Evolutionary conservation across 495 filamentous ascomycete genomes (phyloP).

Genomic region (Xylaria longipes): DNA sequence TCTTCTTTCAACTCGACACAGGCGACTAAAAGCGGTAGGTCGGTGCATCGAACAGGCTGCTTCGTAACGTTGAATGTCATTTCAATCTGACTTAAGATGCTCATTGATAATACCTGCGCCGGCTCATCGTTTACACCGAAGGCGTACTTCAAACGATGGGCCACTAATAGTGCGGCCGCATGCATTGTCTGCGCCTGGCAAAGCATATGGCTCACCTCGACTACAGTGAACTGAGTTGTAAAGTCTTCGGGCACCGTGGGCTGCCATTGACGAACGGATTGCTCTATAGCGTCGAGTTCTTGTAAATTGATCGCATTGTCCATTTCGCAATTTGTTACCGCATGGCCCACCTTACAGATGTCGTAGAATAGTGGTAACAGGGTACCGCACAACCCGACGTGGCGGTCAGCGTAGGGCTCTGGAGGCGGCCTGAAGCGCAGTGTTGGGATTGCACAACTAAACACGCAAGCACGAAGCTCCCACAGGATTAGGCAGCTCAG

Average conservation of each 20-base stretch:
- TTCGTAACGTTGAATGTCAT: constrained; percentile 31
- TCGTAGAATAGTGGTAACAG: constrained; percentile 35
- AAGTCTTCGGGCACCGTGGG: constrained; percentile 28
- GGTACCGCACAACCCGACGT: constrained; percentile 33
- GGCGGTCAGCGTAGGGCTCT: constrained; percentile 27
- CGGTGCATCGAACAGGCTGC: constrained; percentile 30
- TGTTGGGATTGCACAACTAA: constrained; percentile 34
- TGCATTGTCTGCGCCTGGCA: constrained; percentile 31
- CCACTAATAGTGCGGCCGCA: constrained; percentile 32
- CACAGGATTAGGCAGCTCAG: constrained; percentile 28
- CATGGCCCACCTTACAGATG: constrained; percentile 33
- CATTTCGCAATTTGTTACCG: neutral
- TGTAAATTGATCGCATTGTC: neutral
- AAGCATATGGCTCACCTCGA: constrained; percentile 34
- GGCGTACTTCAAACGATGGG: constrained; percentile 31
- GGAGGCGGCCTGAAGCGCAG: constrained; percentile 29
- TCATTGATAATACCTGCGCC: constrained; percentile 31
- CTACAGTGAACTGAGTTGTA: constrained; percentile 24
- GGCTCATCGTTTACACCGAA: constrained; percentile 35
- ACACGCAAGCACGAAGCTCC: constrained; percentile 24
- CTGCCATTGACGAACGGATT: constrained; percentile 19
- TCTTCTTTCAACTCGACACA: constrained; percentile 31
- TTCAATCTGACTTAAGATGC: constrained; percentile 35
- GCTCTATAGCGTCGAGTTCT: constrained; percentile 28
- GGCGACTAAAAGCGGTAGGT: constrained; percentile 33